Conservation (phyloP, 768 basidiomycete genomes). For the Lyophyllum decastes region DNA sequence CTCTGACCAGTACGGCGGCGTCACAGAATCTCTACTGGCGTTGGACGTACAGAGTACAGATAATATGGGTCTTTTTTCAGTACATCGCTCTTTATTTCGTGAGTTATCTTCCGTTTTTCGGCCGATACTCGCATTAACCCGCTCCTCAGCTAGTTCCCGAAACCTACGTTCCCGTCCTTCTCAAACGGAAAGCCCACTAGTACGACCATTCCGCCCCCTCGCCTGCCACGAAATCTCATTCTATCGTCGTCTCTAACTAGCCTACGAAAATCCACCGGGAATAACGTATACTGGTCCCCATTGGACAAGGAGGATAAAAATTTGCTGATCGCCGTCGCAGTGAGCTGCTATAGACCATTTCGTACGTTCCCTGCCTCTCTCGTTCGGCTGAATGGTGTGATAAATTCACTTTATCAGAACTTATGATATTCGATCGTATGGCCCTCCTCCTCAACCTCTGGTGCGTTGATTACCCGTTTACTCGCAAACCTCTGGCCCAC, state of each 20-base stretch:
- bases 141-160: conserved; percentile 64
- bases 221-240: not conserved
- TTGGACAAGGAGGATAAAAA: conserved; percentile 51
- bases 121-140: not conserved
- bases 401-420: conserved; percentile 37
- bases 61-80: conserved; percentile 70
- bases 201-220: conserved; percentile 18
- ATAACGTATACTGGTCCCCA: conserved; percentile 57
- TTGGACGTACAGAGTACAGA: conserved; percentile 75
- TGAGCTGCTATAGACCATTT: conserved; percentile 74
- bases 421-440: conserved; percentile 73
- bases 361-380: conserved; percentile 40
- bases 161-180: conserved; percentile 64
- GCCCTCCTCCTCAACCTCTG: conserved; percentile 70
- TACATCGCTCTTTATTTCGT: conserved; percentile 53
- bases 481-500: not conserved
- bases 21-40: conserved; percentile 60
- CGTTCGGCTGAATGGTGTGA: not conserved
- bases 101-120: conserved; percentile 16
- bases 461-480: conserved; percentile 33
- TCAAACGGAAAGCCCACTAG: conserved; percentile 61
- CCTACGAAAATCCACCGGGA: conserved; percentile 55
- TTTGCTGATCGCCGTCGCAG: conserved; percentile 45
- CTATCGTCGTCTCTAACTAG: conserved; percentile 27
- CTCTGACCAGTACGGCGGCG: not conserved